Evolutionary conservation across 2,329 filamentous ascomycete genomes (phyloP), one percentile per base, ranked within the genome.

Genomic region (Epichloe aotearoae): DNA sequence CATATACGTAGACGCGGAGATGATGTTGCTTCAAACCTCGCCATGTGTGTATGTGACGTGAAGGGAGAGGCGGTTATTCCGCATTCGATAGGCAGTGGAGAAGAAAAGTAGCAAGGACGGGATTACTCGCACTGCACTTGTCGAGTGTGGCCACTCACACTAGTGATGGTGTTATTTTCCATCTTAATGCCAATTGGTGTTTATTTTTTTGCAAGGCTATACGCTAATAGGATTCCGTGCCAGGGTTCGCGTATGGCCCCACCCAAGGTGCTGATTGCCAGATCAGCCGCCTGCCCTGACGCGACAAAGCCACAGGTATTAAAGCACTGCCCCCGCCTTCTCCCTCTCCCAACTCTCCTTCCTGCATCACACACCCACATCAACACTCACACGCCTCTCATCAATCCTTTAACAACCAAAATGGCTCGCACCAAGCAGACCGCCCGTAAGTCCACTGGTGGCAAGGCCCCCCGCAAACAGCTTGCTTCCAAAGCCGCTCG

Each of bases 401-500:
- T 55, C 63, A 66, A 61, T 64, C 60, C 8, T 30, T 30, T 10
- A 30, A 62, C 61, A 67, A 63, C 54, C 64, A 62, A 64, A 73
- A 82, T 82, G 78, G 78, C 78, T 62, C 78, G 78, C 64, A 82
- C 78, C 57, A 82, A 82, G 77, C 78, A 82, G 68, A 82, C 77
- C 64, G 80, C 80, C 64, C 79, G 81, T 68, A 83, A 95, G 79
- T 85, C 82, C 71, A 86, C 82, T 64, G 82, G 82, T 82, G 82
- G 82, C 78, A 85, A 86, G 77, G 82, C 82, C 62, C 82, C 82
- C 57, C 80, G 82, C 74, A 98, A 98, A 88, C 90, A 96, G 83
- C 89, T 97, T 68, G 91, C 91, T 64, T 95, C 90, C 80, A 96
- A 96, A 87, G 93, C 91, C 61, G 64, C 93, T 66, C 90, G 93